Percentiles rank a stretch among this genome's conserved stretches.
phyloP scores from a whole-genome alignment of 768 basidiomycete genomes.

The Neoboletus brunneissimus region DNA sequence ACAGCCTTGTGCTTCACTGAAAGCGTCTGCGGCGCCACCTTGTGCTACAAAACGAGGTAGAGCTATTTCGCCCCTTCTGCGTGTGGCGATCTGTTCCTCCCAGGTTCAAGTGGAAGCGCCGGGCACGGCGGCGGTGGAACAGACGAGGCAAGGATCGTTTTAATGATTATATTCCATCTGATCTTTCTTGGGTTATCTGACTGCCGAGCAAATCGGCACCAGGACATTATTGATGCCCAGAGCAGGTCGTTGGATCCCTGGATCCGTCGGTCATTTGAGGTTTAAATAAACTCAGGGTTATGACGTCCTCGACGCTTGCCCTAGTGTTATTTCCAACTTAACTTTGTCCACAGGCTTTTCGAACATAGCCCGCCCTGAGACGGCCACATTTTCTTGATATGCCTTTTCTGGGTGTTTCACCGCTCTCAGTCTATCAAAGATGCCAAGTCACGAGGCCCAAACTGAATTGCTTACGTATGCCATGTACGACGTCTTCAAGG shows the following conservation, averaged over 20 bases:
- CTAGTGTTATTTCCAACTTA: conserved; percentile 20
- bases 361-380: conserved; percentile 10
- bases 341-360: conserved; percentile 22
- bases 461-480: conserved; percentile 23
- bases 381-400: conserved; percentile 17
- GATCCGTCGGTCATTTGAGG: conserved; percentile 4
- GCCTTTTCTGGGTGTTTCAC: conserved; percentile 12
- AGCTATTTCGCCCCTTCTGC: conserved; percentile 5
- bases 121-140: conserved; percentile 9
- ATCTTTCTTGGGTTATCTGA: neutral
- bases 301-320: conserved; percentile 19
- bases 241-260: conserved; percentile 6
- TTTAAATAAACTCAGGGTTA: conserved; percentile 25
- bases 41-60: conserved; percentile 5
- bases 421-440: conserved; percentile 3
- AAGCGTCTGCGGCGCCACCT: conserved; percentile 12
- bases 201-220: conserved; percentile 13
- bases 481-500: conserved; percentile 21
- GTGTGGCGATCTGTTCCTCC: conserved; percentile 12
- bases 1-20: conserved; percentile 5
- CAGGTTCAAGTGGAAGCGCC: conserved; percentile 5
- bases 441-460: conserved; percentile 18
- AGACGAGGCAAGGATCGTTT: conserved; percentile 2
- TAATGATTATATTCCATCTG: conserved; percentile 1
- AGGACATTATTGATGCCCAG: conserved; percentile 1